Conservation (phyloP, 768 basidiomycete species). For the Tylopilus vinaceipallidus region DNA sequence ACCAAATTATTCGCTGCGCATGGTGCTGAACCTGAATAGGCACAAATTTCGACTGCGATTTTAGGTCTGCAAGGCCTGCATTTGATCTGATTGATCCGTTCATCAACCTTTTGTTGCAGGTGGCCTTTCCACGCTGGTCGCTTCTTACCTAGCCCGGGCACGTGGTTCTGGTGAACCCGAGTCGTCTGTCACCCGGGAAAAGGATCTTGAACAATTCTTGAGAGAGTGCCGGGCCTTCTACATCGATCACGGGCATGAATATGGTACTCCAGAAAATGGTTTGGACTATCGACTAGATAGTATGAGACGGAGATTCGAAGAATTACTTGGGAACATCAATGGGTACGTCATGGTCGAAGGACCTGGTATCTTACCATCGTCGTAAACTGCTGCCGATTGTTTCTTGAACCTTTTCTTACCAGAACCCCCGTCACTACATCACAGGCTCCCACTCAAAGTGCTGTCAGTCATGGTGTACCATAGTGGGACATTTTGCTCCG, state of each 20-base stretch:
- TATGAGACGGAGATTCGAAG: conserved; percentile 28
- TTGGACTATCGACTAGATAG: conserved; percentile 5
- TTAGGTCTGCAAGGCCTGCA: conserved; percentile 31
- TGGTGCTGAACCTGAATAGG: not conserved
- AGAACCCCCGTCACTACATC: too few relatives aligned
- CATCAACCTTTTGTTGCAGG: conserved; percentile 34
- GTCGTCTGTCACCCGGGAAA: conserved; percentile 48
- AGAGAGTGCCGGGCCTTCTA: conserved; percentile 57
- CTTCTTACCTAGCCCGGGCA: conserved; percentile 68
- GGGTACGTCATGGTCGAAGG: conserved; percentile 15
- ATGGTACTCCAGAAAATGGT: conserved; percentile 2
- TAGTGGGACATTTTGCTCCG: too few relatives aligned
- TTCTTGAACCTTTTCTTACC: too few relatives aligned
- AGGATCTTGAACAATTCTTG: conserved; percentile 65
- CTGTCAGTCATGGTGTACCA: too few relatives aligned
- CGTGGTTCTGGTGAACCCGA: conserved; percentile 74
- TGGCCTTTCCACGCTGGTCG: conserved; percentile 64
- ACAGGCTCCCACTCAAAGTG: too few relatives aligned
- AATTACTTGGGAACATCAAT: conserved; percentile 23
- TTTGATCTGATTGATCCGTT: not conserved
- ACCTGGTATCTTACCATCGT: not conserved
- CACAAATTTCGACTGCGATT: conserved; percentile 39
- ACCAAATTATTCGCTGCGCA: too few relatives aligned
- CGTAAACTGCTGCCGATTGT: not conserved
- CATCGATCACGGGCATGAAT: conserved; percentile 52